phyloP scores from a whole-genome alignment of 441 rosid genomes.

The Lepidium campestre region DNA sequence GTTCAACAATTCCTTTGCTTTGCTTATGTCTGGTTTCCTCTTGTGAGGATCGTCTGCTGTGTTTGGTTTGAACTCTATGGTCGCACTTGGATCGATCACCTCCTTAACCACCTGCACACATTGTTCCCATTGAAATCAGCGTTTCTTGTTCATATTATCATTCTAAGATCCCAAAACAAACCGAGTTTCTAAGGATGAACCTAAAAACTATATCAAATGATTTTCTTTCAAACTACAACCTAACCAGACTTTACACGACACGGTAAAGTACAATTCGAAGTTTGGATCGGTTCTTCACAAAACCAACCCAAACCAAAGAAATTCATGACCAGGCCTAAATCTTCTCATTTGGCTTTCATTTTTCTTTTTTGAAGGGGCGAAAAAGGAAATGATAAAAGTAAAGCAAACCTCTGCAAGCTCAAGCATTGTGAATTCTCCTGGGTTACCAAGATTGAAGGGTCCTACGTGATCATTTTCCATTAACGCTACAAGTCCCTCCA shows the following conservation, averaged over 20 bases:
- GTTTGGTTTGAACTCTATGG: slow-evolving; percentile 80
- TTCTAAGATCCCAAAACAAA: not conserved
- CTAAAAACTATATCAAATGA: not conserved
- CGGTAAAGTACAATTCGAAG: not conserved
- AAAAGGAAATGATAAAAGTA: not conserved
- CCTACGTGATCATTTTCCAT: slow-evolving; percentile 97
- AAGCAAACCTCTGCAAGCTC: slow-evolving; percentile 90
- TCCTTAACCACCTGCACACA: slow-evolving; percentile 73
- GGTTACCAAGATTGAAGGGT: slow-evolving; percentile 94
- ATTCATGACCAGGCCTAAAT: not conserved
- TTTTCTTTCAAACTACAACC: not conserved
- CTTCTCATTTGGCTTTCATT: not conserved
- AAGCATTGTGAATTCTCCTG: slow-evolving; percentile 98
- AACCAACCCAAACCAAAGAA: not conserved
- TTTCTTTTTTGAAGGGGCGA: not conserved
- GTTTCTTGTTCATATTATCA: not conserved
- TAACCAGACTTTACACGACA: not conserved
- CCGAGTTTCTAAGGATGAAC: not conserved
- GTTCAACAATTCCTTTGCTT: slow-evolving; percentile 82
- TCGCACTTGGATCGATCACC: slow-evolving; percentile 86
- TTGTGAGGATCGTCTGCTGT: slow-evolving; percentile 95
- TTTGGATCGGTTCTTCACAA: not conserved
- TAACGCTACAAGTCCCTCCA: slow-evolving; percentile 82
- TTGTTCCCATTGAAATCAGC: not conserved
- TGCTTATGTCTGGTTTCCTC: slow-evolving; percentile 93